Conservation (phyloP, 805 yeast genomes). For the Starmerella bombicola region DNA sequence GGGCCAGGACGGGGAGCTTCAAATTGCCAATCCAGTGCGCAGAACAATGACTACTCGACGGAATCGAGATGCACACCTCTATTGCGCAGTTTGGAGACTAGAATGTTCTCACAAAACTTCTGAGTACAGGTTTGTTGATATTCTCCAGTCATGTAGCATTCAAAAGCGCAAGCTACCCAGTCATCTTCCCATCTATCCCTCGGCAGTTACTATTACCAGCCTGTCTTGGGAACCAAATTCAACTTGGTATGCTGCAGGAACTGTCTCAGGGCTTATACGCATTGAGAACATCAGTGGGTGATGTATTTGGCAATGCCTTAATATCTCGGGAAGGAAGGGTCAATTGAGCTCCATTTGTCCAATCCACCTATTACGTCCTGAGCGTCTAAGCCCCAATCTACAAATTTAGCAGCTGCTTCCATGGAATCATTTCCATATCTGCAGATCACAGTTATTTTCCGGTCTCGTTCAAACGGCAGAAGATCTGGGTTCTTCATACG, state of each 20-base stretch:
- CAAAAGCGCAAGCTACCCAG: constrained; percentile 21
- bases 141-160: constrained; percentile 30
- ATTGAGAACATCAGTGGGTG: constrained; percentile 23
- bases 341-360: constrained; percentile 52
- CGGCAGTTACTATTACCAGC: constrained; percentile 38
- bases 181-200: constrained; percentile 33
- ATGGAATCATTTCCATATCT: constrained; percentile 88
- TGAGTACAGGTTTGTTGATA: constrained; percentile 34
- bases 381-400: constrained; percentile 40
- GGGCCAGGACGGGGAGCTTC: constrained; percentile 39
- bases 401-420: constrained; percentile 48
- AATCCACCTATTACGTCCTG: constrained; percentile 73
- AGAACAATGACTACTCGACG: constrained; percentile 24
- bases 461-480: constrained; percentile 16
- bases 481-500: constrained; percentile 24
- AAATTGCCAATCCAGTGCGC: constrained; percentile 33
- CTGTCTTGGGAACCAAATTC: constrained; percentile 51
- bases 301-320: constrained; percentile 23
- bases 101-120: constrained; percentile 33
- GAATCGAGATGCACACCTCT: constrained; percentile 19
- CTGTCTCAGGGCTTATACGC: constrained; percentile 40
- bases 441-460: constrained; percentile 53
- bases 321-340: constrained; percentile 51
- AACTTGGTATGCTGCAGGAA: constrained; percentile 43
- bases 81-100: constrained; percentile 26